A percentile compares a stretch with the other conserved stretches of the same genome.
Conservation (phyloP, 352 stramenopile species). For the Globisporangium acanthophoron region DNA sequence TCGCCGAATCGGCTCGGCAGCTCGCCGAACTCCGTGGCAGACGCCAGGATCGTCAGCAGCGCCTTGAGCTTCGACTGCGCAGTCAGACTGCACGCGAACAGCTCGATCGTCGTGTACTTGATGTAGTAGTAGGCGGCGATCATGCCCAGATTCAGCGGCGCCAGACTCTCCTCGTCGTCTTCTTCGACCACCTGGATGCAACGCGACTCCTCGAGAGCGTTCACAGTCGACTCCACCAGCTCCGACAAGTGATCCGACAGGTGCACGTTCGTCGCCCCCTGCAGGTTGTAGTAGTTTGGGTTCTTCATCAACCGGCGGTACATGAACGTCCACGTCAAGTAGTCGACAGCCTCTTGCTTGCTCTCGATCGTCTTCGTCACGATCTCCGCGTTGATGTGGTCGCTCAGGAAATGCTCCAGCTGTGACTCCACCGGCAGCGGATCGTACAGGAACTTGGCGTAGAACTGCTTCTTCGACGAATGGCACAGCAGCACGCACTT, state of each 20-base stretch:
- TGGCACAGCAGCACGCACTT: slow-evolving; percentile 97
- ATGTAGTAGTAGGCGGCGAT: slow-evolving; percentile 99
- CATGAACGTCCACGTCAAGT: slow-evolving; percentile 99
- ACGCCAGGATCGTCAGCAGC: slow-evolving; percentile 96
- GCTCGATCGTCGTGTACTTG: slow-evolving; percentile 98
- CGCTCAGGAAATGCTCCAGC: slow-evolving; percentile 96
- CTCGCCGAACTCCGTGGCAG: slow-evolving; percentile 94
- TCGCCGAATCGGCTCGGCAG: slow-evolving; percentile 93
- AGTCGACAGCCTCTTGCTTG: slow-evolving; percentile 99
- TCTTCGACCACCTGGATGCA: slow-evolving; percentile 96
- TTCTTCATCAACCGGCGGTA: slow-evolving; percentile 99
- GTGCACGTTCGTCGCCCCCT: slow-evolving; percentile 88
- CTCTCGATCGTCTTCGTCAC: slow-evolving; percentile 98
- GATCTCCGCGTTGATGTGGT: slow-evolving; percentile 99
- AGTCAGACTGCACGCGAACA: slow-evolving; percentile 97
- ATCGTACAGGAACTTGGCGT: slow-evolving; percentile 99
- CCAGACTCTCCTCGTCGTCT: slow-evolving; percentile 88
- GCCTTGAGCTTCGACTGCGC: slow-evolving; percentile 96
- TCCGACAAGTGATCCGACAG: slow-evolving; percentile 98
- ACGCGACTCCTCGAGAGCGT: slow-evolving; percentile 94
- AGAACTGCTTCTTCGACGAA: slow-evolving; percentile 96
- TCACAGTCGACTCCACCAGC: slow-evolving; percentile 96
- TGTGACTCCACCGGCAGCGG: slow-evolving; percentile 98
- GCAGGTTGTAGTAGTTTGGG: slow-evolving; percentile 99
- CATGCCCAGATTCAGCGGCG: slow-evolving; percentile 98